Base-by-base conservation (phyloP, 371 early-diverging fungal species). In the Mucor saturninus region DNA sequence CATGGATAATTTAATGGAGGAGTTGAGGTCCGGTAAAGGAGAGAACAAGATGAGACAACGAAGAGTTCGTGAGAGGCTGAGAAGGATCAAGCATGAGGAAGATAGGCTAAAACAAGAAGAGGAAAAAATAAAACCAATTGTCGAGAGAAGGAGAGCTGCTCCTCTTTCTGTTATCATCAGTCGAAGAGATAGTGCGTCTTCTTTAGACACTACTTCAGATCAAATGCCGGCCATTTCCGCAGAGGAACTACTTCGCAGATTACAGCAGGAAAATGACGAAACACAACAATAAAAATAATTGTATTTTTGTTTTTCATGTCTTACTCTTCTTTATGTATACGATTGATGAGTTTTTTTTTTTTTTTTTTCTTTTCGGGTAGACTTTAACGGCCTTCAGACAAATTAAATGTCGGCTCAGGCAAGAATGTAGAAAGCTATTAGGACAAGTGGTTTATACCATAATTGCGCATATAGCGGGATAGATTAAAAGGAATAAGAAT, bases 1-100 rank as follows among this genome's bases (percentile, higher is more conserved):
- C 56, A 77, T 81, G 74, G 82, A 81, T 55, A 71, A 79, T 49
- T 46, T 81, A 43, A 30, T 81, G 37, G 79, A 69, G 28, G 73
- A 76, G 43, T 45, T 81, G 11, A 56, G 73, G 13, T 69, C 76
- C 9, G 82, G 79, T 9, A 79, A 79, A 56, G 56, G 31, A 3
- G 66, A 68, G 29, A 59, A 57, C 10, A 68, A 68, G 32, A 63
- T 65, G 26, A 62, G 76, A 35, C 74, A 74, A 43, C 67, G 66
- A 7, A 72, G 72, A 5, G 61, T 62, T 26, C 68, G 57, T 11
- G 54, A 64, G 53, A 43, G 64, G 21, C 11, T 64, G 10, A 52
- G 38, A 8, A 42, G 42, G 3, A 32, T 65, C 11, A 64, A 40
- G 29, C 40, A 52, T 31, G 56, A 4, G 9, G 28, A 62, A 31